Evolutionary conservation across 371 early-diverging fungal species (phyloP).

Genomic region (Mucor velutinosus): DNA sequence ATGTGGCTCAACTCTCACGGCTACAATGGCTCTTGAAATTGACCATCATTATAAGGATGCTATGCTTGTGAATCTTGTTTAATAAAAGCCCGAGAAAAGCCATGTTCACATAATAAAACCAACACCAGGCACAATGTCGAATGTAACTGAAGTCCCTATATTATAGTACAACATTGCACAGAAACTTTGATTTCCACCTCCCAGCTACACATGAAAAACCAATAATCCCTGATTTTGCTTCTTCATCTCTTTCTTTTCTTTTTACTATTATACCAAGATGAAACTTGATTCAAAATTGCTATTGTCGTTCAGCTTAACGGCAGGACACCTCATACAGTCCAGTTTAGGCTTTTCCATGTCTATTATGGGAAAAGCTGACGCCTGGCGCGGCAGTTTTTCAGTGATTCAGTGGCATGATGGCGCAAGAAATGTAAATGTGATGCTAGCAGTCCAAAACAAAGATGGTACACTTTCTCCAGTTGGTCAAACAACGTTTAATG

Average conservation of each 20-base stretch:
- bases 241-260: not conserved
- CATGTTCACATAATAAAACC: too few relatives aligned
- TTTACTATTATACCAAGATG: not conserved
- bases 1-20: not conserved
- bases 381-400: not conserved
- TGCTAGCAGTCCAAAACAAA: not conserved
- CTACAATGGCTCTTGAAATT: not conserved
- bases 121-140: not conserved
- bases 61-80: not conserved
- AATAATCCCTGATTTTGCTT: not conserved
- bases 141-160: not conserved
- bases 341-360: not conserved
- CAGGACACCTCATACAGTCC: not conserved
- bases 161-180: not conserved
- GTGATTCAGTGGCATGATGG: not conserved
- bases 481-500: not conserved
- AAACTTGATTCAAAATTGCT: not conserved
- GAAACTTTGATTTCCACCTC: not conserved
- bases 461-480: not conserved
- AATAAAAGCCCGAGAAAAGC: too few relatives aligned
- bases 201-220: not conserved
- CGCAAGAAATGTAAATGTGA: not conserved
- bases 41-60: not conserved
- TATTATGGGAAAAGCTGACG: not conserved
- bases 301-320: not conserved